Base-by-base conservation (phyloP, 106 monocot species). In the Hemerocallis citrina region DNA sequence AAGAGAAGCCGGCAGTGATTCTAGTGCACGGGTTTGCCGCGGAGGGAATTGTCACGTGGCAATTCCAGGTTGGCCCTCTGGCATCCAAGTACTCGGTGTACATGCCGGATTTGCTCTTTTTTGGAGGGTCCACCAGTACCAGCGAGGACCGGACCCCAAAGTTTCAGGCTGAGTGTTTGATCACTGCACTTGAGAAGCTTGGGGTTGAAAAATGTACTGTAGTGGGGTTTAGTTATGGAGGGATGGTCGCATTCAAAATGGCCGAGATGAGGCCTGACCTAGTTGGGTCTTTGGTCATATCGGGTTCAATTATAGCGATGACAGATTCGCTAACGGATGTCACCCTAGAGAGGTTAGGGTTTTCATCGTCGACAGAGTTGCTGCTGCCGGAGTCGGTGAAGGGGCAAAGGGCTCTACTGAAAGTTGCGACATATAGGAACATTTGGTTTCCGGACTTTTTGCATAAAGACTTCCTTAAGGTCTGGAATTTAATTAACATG, bases 1-100 rank as follows among this genome's bases (percentile, higher is more conserved):
- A 78, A 47, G 73, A 54, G 46, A 81, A 72, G 75, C 92, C 87
- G 1, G 71, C 81, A 0, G 83, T 92, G 16, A 77, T 92, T 23
- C 74, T 92, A 30, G 67, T 92, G 58, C 92, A 92, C 44, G 92
- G 92, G 8, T 92, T 92, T 54, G 92, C 92, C 0, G 73, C 83
- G 1, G 92, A 92, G 66, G 92, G 92, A 17, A 70, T 88, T 29
- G 72, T 84, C 10, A 92, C 87, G 0, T 92, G 87, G 92, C 84
- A 92, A 49, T 84, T 92, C 70, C 87, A 92, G 67, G 50, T 84
- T 7, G 81, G 87, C 1, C 17, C 52, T 7, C 51, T 83, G 5
- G 48, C 78, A 1, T 62, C n/a, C n/a, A n/a, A n/a, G n/a, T n/a
- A n/a, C n/a, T n/a, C n/a, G n/a, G n/a, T n/a, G n/a, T n/a, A n/a